phyloP scores from a whole-genome alignment of 257 asterid genomes.

The Fraxinus cuspidata region DNA sequence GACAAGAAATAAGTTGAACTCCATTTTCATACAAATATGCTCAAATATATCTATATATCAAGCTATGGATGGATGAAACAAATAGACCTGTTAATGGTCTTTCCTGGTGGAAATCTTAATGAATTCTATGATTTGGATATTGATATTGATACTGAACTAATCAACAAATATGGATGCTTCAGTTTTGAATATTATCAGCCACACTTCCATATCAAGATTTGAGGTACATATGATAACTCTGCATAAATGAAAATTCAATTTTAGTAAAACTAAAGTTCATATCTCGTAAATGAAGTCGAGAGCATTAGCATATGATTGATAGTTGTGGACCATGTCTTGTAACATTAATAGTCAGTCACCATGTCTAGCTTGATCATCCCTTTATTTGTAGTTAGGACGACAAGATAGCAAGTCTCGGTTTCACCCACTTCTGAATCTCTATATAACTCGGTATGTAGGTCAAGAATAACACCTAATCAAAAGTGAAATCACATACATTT shows the following conservation, averaged over 20 bases:
- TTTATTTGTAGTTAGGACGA: constrained; percentile 63
- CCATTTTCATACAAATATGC: not conserved
- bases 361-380: constrained; percentile 74
- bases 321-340: constrained; percentile 73
- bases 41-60: not conserved
- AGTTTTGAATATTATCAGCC: constrained; percentile 18
- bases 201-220: constrained; percentile 14
- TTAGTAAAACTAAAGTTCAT: constrained; percentile 57
- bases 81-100: not conserved
- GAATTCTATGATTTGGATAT: constrained; percentile 31
- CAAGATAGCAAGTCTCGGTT: constrained; percentile 58
- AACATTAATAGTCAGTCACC: constrained; percentile 59
- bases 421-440: constrained; percentile 58
- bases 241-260: constrained; percentile 25
- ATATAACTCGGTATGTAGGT: constrained; percentile 65
- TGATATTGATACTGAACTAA: constrained; percentile 18
- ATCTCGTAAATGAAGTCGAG: constrained; percentile 58
- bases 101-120: not conserved
- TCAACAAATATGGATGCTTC: constrained; percentile 21
- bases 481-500: not conserved
- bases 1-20: not conserved
- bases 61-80: not conserved
- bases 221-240: constrained; percentile 19
- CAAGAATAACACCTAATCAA: constrained; percentile 51
- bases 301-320: constrained; percentile 77